Conservation (phyloP, 148 eudicot species). For the Chenopodium quinoa region DNA sequence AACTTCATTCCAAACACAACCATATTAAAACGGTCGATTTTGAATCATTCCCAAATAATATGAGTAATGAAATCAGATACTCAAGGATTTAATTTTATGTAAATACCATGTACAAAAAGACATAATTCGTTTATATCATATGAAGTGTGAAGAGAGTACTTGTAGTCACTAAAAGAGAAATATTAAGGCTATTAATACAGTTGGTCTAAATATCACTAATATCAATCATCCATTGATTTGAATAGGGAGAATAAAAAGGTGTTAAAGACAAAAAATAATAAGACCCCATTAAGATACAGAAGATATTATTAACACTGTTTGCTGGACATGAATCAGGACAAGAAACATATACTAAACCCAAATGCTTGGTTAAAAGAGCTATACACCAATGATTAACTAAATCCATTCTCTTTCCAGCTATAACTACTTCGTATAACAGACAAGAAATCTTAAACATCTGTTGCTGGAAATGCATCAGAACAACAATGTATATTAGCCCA, state of each 20-base stretch:
- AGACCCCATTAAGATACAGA: background rate
- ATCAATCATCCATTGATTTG: too few species aligned
- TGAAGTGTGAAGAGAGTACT: too few species aligned
- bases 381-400: background rate
- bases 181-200: too few species aligned
- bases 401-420: background rate
- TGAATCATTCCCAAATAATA: background rate
- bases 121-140: too few species aligned
- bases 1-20: background rate
- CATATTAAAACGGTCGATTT: background rate
- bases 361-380: background rate
- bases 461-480: background rate
- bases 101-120: too few species aligned
- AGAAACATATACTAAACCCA: too few species aligned
- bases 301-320: background rate
- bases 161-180: too few species aligned
- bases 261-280: background rate
- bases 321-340: background rate
- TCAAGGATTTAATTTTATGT: too few species aligned
- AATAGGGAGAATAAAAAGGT: too few species aligned
- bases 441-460: background rate
- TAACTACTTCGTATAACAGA: background rate
- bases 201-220: too few species aligned
- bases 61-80: too few species aligned
- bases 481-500: background rate